These are phyloP conservation scores for Nicotiana sylvestris DNA, from an alignment of 257 asterid genomes.

Conservation along the genomic window DNA sequence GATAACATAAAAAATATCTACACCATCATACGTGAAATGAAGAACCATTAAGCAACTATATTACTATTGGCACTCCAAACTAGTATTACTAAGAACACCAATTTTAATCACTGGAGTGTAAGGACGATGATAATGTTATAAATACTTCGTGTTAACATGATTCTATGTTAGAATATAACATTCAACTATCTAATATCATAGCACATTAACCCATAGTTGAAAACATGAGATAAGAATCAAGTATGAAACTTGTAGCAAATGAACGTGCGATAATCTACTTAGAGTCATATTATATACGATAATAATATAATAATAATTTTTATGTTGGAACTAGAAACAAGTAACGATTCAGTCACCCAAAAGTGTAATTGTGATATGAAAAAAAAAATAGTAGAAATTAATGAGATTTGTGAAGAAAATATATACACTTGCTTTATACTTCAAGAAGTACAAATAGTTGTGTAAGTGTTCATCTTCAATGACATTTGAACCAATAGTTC, in stretches of 20 bases:
- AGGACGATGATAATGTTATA: neutral
- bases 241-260: neutral
- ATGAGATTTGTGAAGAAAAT: neutral
- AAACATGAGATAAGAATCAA: neutral
- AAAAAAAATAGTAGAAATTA: neutral
- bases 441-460: conserved; percentile 6
- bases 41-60: neutral
- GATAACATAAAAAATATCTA: neutral
- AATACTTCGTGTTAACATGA: neutral
- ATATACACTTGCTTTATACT: conserved; percentile 3
- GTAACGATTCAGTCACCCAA: neutral
- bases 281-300: neutral
- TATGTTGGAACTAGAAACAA: neutral
- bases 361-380: neutral
- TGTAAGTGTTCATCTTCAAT: conserved; percentile 53
- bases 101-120: neutral
- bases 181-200: neutral
- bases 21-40: neutral
- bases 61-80: neutral
- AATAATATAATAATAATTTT: neutral
- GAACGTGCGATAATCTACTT: neutral
- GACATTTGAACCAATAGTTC: conserved; percentile 19
- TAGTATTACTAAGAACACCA: neutral
- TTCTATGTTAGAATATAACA: neutral
- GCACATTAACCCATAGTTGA: neutral